Evolutionary conservation across 169 alveolate species (phyloP).

Genomic region (Plasmodium adleri): DNA sequence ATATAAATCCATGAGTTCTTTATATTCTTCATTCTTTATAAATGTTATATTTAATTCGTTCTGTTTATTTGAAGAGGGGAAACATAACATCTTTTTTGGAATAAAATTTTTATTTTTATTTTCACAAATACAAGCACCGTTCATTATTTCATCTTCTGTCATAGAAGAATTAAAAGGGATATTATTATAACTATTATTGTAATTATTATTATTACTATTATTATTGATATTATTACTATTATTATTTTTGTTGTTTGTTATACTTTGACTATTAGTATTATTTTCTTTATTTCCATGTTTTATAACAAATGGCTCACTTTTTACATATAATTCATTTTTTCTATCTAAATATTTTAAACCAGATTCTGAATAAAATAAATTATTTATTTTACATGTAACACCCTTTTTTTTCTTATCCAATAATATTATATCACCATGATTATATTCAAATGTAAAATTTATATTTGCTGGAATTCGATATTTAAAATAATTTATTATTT

Average conservation of each 20-base stretch:
- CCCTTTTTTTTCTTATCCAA: constrained; percentile 45
- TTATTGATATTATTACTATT: background rate
- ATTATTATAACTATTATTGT: background rate
- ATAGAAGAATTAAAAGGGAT: background rate
- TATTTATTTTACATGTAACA: constrained; percentile 22
- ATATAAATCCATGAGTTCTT: background rate
- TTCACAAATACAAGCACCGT: constrained; percentile 19
- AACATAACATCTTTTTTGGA: constrained; percentile 32
- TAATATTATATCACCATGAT: constrained; percentile 42
- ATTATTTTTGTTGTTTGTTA: background rate
- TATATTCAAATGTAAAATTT: constrained; percentile 30
- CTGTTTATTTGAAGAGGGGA: constrained; percentile 7
- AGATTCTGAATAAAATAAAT: constrained; percentile 42
- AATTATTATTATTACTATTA: background rate
- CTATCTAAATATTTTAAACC: constrained; percentile 31
- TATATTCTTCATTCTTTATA: constrained; percentile 32
- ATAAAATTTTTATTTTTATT: background rate
- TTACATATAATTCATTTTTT: constrained; percentile 14
- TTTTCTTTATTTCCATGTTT: background rate
- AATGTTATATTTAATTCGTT: constrained; percentile 25
- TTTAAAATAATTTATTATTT: constrained; percentile 45
- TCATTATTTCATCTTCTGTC: background rate
- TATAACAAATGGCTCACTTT: constrained; percentile 26
- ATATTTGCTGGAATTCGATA: constrained; percentile 32
- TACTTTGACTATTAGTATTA: background rate